Evolutionary conservation across 2,329 filamentous ascomycete species (phyloP).

Genomic region (Calonectria montana): DNA sequence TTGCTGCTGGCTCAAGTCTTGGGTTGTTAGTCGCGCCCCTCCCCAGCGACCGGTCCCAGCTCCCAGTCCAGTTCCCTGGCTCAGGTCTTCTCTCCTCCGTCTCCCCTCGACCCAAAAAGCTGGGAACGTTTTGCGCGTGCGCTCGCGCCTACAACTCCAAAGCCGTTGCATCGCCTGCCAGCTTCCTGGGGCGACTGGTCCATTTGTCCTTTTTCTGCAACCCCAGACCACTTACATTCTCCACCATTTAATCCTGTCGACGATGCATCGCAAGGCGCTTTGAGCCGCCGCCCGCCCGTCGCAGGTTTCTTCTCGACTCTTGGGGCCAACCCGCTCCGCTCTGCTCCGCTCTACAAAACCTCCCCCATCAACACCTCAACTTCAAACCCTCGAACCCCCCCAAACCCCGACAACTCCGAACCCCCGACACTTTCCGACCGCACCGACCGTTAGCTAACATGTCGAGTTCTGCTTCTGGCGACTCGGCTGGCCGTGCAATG

Average conservation of each 20-base stretch:
- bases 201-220: conserved; percentile 11
- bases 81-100: conserved; percentile 23
- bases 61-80: conserved; percentile 33
- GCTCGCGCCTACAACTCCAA: conserved; percentile 43
- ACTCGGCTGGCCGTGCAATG: conserved; percentile 65
- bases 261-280: conserved; percentile 42
- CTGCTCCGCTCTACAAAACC: conserved; percentile 28
- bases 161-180: conserved; percentile 44
- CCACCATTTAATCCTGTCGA: conserved; percentile 29
- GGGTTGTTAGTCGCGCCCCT: conserved; percentile 39
- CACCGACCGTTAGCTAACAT: conserved; percentile 40
- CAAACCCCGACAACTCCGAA: conserved; percentile 32
- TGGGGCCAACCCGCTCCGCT: conserved; percentile 38
- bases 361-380: conserved; percentile 23
- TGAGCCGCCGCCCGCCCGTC: conserved; percentile 39
- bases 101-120: conserved; percentile 37
- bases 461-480: conserved; percentile 51
- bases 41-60: conserved; percentile 34
- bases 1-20: conserved; percentile 27
- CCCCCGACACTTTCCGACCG: conserved; percentile 26
- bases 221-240: conserved; percentile 34
- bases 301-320: conserved; percentile 43
- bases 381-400: conserved; percentile 1
- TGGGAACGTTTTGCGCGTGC: conserved; percentile 41
- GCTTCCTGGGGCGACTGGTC: conserved; percentile 39